Conservation (phyloP, 805 yeast genomes). For the Candida lessepsii region DNA sequence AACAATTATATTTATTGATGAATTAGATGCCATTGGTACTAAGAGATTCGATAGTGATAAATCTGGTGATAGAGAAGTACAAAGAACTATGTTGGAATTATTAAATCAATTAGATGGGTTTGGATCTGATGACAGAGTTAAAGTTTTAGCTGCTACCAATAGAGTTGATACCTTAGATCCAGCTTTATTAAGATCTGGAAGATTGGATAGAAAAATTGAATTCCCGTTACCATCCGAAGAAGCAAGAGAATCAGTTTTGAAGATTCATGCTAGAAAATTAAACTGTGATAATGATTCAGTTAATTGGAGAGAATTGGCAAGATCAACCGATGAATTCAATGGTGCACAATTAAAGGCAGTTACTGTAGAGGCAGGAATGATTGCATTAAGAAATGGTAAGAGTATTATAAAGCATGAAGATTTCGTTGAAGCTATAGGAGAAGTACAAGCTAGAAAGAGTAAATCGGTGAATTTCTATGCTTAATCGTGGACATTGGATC, state of each 20-base stretch:
- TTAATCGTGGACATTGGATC: too few relatives aligned
- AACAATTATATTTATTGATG: slow-evolving; percentile 46
- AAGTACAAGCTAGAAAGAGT: slow-evolving; percentile 95
- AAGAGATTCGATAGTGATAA: slow-evolving; percentile 46
- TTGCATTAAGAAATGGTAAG: slow-evolving; percentile 94
- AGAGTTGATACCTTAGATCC: slow-evolving; percentile 98
- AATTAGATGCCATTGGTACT: slow-evolving; percentile 48
- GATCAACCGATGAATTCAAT: slow-evolving; percentile 97
- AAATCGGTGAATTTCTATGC: slow-evolving; percentile 97
- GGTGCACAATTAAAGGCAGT: slow-evolving; percentile 99
- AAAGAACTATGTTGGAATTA: slow-evolving; percentile 49
- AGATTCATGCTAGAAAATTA: slow-evolving; percentile 96
- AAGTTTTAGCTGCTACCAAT: slow-evolving; percentile 96
- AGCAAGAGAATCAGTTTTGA: slow-evolving; percentile 93
- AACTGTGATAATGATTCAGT: slow-evolving; percentile 81
- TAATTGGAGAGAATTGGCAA: slow-evolving; percentile 97
- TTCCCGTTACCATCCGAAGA: slow-evolving; percentile 98
- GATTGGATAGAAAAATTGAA: slow-evolving; percentile 96
- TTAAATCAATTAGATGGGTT: slow-evolving; percentile 78
- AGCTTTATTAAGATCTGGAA: slow-evolving; percentile 95
- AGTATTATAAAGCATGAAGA: slow-evolving; percentile 92
- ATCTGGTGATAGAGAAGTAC: slow-evolving; percentile 47
- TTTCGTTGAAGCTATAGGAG: slow-evolving; percentile 96
- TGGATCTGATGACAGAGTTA: slow-evolving; percentile 95
- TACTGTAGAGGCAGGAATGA: slow-evolving; percentile 99